Base-by-base conservation (phyloP, 495 filamentous ascomycete species). In the Aspergillus funiculosus region DNA sequence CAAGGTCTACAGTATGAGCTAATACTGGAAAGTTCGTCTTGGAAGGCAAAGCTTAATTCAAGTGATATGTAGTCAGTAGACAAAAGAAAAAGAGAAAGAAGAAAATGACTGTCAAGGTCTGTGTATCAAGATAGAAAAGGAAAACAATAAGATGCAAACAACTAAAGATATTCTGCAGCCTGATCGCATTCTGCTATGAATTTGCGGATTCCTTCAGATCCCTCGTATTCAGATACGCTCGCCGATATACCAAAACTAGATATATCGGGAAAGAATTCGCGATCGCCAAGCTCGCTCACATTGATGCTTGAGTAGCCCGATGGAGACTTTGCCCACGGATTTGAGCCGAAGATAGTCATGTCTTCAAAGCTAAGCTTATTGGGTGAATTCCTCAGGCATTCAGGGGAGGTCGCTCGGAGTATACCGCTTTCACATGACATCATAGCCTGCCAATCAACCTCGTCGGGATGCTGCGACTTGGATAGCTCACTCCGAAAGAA, bases 161-260 rank as follows among this genome's bases (percentile, higher is more conserved):
- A 13, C 45, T 36, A 44, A 32, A 25, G 40, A 52, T 48, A 52
- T 34, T 35, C 59, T 31, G 57, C 60, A 24, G 80, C 76, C 13
- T 71, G 69, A 61, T 95, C 87, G 58, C 89, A 92, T 52, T 94
- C 85, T 59, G 86, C 86, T 36, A 97, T 55, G 61, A 95, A 96
- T 29, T 77, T 77, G 61, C 90, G 87, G 14, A 97, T 88, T 0
- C 90, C 91, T 53, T 94, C 84, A 11, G 87, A 62, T 6, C 87
- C 87, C 50, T 91, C 86, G 56, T 85, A 90, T 26, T 82, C 80
- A 51, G 73, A 65, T 4, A 58, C 65, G 24, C 42, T 72, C 48
- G 62, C 67, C 52, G 39, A 68, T 64, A 68, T 39, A 42, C 57
- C 54, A 41, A 46, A 39, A 39, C 55, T 57, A 11, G 68, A 66